Base-by-base conservation (phyloP, 768 basidiomycete species). In the Leccinum arenicola region DNA sequence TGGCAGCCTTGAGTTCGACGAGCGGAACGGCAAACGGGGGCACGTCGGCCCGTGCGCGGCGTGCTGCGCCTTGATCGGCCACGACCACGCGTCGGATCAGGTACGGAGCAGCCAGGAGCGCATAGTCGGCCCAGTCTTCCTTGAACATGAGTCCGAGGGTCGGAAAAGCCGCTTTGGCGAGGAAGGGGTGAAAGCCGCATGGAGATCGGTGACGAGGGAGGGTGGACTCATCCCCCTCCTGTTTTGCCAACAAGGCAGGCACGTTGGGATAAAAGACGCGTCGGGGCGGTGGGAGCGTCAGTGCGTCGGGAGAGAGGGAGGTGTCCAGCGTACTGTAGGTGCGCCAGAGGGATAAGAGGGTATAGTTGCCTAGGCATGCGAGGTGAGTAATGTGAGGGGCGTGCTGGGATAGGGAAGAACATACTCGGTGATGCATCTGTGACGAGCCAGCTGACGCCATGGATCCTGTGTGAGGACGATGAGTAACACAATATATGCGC, bases 101-200 rank as follows among this genome's bases (percentile, higher is more conserved):
- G 69, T 86, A 93, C 0, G 93, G 89, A 17, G 84, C 79, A 19
- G 79, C 77, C 66, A 91, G 82, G 58, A 81, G 78, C 38, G 81
- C 78, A 64, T 87, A 86, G 72, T 95, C 93, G 50, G 81, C 77
- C 84, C 91, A 93, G 66, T 95, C 93, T 58, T 86, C 82, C 17
- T 76, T 58, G 70, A 86, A 93, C 76, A 89, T 81, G 54, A 87
- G 73, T 2, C 79, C 83, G 61, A 89, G 79, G 15, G 78, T 81
- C 0, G 91, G 89, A 66, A 91, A 89, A n/a, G 87, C 85, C 0
- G 85, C 82, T 67, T 91, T 89, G 52, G 80, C 73, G n/a, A 87
- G 75, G 64, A 82, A 83, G 0, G 88, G 88, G 72, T 93, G 90
- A 63, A 91, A 82, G 5, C 87, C 87, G 25, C 80, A 83, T 58